Base-by-base conservation (phyloP, 768 basidiomycete species). In the Thelephora aurantiotincta region DNA sequence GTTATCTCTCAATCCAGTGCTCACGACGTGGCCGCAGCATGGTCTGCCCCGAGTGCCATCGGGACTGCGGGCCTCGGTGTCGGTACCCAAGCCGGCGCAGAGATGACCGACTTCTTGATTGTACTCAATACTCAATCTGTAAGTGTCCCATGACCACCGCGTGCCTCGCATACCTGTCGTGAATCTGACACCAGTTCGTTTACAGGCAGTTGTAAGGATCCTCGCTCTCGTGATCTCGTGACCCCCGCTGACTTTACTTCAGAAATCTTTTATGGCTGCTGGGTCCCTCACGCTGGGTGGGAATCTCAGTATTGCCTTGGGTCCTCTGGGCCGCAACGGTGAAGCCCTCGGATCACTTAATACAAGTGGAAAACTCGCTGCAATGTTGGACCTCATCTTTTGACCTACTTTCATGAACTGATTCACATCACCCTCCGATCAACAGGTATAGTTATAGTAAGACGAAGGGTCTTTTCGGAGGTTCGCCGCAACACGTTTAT, bases 41-140 rank as follows among this genome's bases (percentile, higher is more conserved):
- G 93, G 93, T 89, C 87, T 33, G 80, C 92, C 16, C 96, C 96
- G 2, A 86, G 83, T 59, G 96, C 94, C 2, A 94, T 99, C 41
- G 93, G 92, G 20, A 82, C 88, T 2, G 94, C 84, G 12, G 94
- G 94, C 0, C 59, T 93, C 4, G 94, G 94, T 0, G 68, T 93
- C 3, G 96, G 94, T 16, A 78, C 82, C 16, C 86, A 89, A 57
- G 71, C 74, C 16, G 86, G 86, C 18, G 84, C 83, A 43, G 85
- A 90, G 61, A 76, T 94, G 68, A 94, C 91, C 0, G 91, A 94
- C 57, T 93, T 94, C 57, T 65, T 93, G 50, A 72, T 96, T 49
- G 82, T 97, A 26, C 71, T 97, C 22, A 98, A 97, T 56, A 83
- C 84, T 19, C 70, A 68, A 54, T 72, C 85, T 44, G 86, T 87